These are phyloP conservation scores for Cucurbita pepo DNA, from an alignment of 306 rosid genomes.

Conservation along the genomic window DNA sequence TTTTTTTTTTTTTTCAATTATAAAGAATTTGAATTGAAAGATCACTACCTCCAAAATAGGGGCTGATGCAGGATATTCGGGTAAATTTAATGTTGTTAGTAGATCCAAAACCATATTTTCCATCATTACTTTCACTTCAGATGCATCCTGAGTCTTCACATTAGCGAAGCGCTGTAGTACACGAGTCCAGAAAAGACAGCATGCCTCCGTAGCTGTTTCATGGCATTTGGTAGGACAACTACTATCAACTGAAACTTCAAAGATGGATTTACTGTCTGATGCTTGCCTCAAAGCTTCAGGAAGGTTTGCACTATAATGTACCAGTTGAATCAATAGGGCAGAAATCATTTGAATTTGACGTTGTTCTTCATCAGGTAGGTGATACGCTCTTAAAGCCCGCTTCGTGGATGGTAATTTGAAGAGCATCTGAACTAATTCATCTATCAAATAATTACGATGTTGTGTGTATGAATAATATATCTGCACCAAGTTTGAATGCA, in stretches of 20 bases:
- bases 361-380: conserved; percentile 87
- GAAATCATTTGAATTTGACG: conserved; percentile 95
- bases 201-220: conserved; percentile 62
- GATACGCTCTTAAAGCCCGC: conserved; percentile 81
- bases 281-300: conserved; percentile 72
- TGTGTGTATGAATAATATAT: conserved; percentile 74
- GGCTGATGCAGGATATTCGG: conserved; percentile 95
- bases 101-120: conserved; percentile 90
- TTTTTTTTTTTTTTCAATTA: not conserved
- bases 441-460: conserved; percentile 81
- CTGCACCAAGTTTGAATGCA: conserved; percentile 34
- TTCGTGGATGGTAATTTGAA: conserved; percentile 78
- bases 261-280: conserved; percentile 46
- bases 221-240: conserved; percentile 52
- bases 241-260: conserved; percentile 60
- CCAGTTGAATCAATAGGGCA: conserved; percentile 81
- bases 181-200: conserved; percentile 80
- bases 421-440: conserved; percentile 80
- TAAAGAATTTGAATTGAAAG: not conserved
- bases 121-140: conserved; percentile 74
- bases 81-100: conserved; percentile 69
- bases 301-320: conserved; percentile 83
- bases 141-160: conserved; percentile 73
- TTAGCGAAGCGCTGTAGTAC: conserved; percentile 83
- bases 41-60: conserved; percentile 67